Conservation (phyloP, 2,329 filamentous ascomycete genomes). For the Penicillium sp. region DNA sequence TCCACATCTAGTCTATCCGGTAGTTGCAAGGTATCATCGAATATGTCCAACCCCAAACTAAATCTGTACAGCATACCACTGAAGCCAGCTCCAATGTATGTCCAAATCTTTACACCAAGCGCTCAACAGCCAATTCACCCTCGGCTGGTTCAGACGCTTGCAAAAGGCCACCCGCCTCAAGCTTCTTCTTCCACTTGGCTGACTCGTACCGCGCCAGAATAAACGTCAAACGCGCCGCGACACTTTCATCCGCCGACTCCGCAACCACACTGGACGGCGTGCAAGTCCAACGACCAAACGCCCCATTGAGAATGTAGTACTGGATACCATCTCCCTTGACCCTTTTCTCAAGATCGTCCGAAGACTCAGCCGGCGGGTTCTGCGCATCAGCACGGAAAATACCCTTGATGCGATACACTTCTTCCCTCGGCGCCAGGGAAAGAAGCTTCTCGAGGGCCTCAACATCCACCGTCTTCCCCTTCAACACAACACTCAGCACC, state of each 20-base stretch:
- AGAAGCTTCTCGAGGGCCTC: constrained; percentile 62
- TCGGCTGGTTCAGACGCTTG: constrained; percentile 19
- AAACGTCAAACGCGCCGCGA: constrained; percentile 42
- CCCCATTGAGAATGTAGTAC: constrained; percentile 94
- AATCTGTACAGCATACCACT: constrained; percentile 3
- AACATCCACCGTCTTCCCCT: constrained; percentile 51
- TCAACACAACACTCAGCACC: constrained; percentile 74
- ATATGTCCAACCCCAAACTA: constrained; percentile 1
- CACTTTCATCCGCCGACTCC: constrained; percentile 27
- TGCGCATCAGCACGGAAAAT: constrained; percentile 47
- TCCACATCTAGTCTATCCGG: not conserved
- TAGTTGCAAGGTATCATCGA: constrained; percentile 7
- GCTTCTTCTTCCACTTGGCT: constrained; percentile 46
- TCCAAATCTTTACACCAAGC: constrained; percentile 25
- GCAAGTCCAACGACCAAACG: constrained; percentile 92
- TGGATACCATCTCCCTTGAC: constrained; percentile 34
- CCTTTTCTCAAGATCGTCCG: constrained; percentile 35
- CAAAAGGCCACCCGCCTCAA: constrained; percentile 40
- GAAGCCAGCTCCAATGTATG: not conserved
- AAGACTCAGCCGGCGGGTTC: constrained; percentile 45
- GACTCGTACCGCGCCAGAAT: constrained; percentile 47
- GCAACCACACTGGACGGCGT: constrained; percentile 52
- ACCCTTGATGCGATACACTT: constrained; percentile 91
- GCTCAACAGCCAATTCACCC: constrained; percentile 32
- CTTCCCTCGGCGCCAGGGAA: constrained; percentile 74